phyloP scores from a whole-genome alignment of 2,329 filamentous ascomycete genomes.

The Phoma sp. region DNA sequence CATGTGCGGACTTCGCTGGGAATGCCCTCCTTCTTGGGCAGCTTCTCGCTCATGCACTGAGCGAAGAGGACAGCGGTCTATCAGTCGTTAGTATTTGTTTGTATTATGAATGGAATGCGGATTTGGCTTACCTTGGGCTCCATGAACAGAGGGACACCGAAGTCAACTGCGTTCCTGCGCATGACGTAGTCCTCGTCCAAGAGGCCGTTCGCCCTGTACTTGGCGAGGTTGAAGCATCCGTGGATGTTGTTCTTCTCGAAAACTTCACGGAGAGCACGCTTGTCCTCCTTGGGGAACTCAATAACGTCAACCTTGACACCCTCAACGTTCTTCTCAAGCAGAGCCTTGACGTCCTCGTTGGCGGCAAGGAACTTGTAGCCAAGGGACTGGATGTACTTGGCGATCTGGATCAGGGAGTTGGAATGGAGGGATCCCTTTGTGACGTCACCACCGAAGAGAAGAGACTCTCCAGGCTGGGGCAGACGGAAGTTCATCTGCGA shows the following conservation, averaged over 20 bases:
- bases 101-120: background rate
- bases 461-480: constrained; percentile 90
- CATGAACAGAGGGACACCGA: constrained; percentile 97
- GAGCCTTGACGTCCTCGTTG: constrained; percentile 77
- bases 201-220: constrained; percentile 79
- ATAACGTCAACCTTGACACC: constrained; percentile 82
- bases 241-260: constrained; percentile 97
- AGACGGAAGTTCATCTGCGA: constrained; percentile 99
- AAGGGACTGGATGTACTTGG: constrained; percentile 85
- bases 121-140: constrained; percentile 80
- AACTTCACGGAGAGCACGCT: constrained; percentile 90
- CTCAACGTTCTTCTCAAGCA: constrained; percentile 76
- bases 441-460: constrained; percentile 89
- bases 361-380: constrained; percentile 95
- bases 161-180: constrained; percentile 97
- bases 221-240: constrained; percentile 93
- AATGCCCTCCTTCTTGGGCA: constrained; percentile 86
- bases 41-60: constrained; percentile 95
- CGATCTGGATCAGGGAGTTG: constrained; percentile 75
- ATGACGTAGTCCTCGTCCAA: constrained; percentile 97
- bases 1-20: constrained; percentile 90
- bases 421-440: constrained; percentile 54
- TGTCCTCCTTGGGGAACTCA: constrained; percentile 95
- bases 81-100: constrained; percentile 21
- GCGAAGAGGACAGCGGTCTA: constrained; percentile 96